A percentile compares a stretch with the other conserved stretches of the same genome.
phyloP scores from a whole-genome alignment of 179 eudicot species.

The Dionaea muscipula region DNA sequence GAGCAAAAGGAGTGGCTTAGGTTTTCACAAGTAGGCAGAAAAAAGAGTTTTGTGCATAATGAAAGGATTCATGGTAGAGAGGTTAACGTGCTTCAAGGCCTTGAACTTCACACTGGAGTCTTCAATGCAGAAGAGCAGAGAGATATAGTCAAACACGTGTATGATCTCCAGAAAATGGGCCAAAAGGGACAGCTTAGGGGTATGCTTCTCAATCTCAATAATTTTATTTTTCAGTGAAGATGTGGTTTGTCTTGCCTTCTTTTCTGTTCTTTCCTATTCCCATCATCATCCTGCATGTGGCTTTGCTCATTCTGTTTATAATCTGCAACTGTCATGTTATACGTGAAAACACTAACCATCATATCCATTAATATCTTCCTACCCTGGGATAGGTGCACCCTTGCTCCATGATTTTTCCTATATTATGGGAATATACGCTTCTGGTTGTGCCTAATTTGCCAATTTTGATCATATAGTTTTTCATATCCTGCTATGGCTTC shows the following conservation, averaged over 20 bases:
- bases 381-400: too few relatives aligned
- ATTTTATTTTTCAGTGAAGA: background rate
- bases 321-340: too few relatives aligned
- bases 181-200: conserved; percentile 44
- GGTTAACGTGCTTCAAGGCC: conserved; percentile 42
- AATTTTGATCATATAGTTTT: too few relatives aligned
- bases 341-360: too few relatives aligned
- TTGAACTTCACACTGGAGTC: conserved; percentile 47
- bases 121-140: conserved; percentile 46
- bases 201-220: conserved; percentile 10
- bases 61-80: conserved; percentile 34
- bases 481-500: too few relatives aligned
- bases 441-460: too few relatives aligned
- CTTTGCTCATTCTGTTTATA: background rate
- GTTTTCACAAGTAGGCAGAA: conserved; percentile 30
- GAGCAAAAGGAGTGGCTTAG: conserved; percentile 28
- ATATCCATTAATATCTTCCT: too few relatives aligned
- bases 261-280: background rate
- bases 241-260: background rate
- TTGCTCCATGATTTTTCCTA: too few relatives aligned
- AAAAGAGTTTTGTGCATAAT: conserved; percentile 31
- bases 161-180: conserved; percentile 44
- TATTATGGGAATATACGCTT: too few relatives aligned
- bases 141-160: conserved; percentile 39
- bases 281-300: too few relatives aligned